A percentile compares a stretch with the other conserved stretches of the same genome.
Evolutionary conservation across 306 rosid genomes (phyloP).

Genomic region (Macrotyloma uniflorum): DNA sequence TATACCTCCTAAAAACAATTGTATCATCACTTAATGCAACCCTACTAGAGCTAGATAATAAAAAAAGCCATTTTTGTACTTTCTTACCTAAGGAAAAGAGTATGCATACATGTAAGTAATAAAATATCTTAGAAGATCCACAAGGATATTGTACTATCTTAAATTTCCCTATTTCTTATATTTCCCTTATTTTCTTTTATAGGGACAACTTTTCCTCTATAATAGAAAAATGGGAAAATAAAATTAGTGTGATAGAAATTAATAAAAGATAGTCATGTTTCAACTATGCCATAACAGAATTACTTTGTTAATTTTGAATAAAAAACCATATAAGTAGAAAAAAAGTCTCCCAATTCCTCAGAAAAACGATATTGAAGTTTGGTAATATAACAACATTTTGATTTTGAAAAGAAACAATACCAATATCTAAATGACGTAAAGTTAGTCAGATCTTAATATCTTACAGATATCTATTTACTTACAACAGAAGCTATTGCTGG

Average conservation of each 20-base stretch:
- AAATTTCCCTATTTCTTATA: background rate
- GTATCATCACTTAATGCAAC: slow-evolving; percentile 15
- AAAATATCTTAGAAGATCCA: too few relatives aligned
- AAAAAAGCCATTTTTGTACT: too few relatives aligned
- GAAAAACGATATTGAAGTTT: background rate
- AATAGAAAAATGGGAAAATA: background rate
- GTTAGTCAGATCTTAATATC: background rate
- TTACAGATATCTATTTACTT: slow-evolving; percentile 46
- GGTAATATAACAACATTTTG: background rate
- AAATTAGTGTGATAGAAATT: background rate
- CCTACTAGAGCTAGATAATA: background rate
- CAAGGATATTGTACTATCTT: background rate
- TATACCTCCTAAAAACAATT: background rate
- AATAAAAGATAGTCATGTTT: background rate
- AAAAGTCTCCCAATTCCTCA: background rate
- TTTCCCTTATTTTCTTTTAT: background rate
- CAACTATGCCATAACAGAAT: background rate
- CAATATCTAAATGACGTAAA: slow-evolving; percentile 19
- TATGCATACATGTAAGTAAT: background rate
- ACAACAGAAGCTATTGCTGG: slow-evolving; percentile 89
- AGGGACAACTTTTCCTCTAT: background rate
- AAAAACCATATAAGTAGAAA: background rate
- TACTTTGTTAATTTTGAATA: background rate
- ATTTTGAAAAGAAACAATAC: slow-evolving; percentile 17
- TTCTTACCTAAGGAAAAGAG: background rate